Evolutionary conservation across 768 basidiomycete genomes (phyloP).

Genomic region (Leccinum sublutescens): DNA sequence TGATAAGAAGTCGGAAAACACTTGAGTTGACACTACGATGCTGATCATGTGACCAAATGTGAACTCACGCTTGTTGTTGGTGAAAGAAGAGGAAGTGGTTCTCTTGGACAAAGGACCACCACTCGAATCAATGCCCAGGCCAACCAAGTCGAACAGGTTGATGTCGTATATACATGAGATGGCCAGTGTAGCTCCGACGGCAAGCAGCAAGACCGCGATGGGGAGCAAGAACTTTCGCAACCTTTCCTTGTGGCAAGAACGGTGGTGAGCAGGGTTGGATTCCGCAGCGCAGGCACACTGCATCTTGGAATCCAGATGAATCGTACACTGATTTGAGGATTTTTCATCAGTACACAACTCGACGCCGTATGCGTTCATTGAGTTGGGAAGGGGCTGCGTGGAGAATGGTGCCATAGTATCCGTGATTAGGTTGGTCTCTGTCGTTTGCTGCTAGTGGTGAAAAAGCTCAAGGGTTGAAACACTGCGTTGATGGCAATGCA

Average conservation of each 20-base stretch:
- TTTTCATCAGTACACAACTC: constrained; percentile 15
- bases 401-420: constrained; percentile 27
- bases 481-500: not conserved
- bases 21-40: not conserved
- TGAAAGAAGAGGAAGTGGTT: constrained; percentile 31
- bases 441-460: constrained; percentile 6
- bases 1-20: constrained; percentile 19
- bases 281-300: constrained; percentile 24
- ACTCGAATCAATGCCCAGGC: constrained; percentile 28
- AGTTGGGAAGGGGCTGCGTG: constrained; percentile 26
- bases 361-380: constrained; percentile 20
- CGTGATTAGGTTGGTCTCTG: constrained; percentile 11
- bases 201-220: constrained; percentile 32
- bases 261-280: constrained; percentile 25
- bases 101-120: constrained; percentile 31
- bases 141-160: constrained; percentile 22
- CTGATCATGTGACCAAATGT: not conserved
- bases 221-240: constrained; percentile 37
- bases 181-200: constrained; percentile 30
- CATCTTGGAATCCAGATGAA: constrained; percentile 19
- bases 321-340: constrained; percentile 21
- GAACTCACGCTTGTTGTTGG: constrained; percentile 42
- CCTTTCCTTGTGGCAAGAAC: constrained; percentile 32
- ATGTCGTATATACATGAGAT: constrained; percentile 33
- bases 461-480: not conserved